Base-by-base conservation (phyloP, 2,329 filamentous ascomycete species). In the Pseudogymnoascus sp. region DNA sequence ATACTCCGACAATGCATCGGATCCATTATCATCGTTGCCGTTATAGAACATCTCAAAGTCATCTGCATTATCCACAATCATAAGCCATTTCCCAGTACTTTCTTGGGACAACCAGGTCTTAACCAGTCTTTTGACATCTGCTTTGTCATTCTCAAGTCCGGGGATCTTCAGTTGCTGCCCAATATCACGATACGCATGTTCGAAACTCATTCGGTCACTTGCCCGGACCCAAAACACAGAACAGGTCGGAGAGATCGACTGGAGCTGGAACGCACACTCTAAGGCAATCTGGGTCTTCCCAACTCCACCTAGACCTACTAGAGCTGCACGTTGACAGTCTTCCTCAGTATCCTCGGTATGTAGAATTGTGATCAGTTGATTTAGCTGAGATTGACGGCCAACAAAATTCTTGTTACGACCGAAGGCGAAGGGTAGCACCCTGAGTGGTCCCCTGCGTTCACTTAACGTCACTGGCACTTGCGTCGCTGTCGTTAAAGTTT, bases 51-150 rank as follows among this genome's bases (percentile, higher is more conserved):
- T 63, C 1, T 73, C 64, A 3, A 60, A 60, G 63, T 81, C 76
- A 63, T 81, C 77, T 11, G 76, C 77, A 61, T 79, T 81, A 63
- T 81, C 78, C n/a, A 81, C 61, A 41, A 81, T 69, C 43, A 81
- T 63, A 1, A 81, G 69, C 79, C 77, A 81, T 1, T 65, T 65
- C 1, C 73, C 70, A 1, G 54, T 65, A n/a, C 37, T 64, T n/a
- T 71, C 68, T 23, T 65, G 36, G 25, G 25, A 61, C 28, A 68
- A 37, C 16, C 23, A 14, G 31, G 34, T 36, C 31, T 65, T 63
- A 6, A 68, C 62, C 31, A 68, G 31, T 41, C 13, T 41, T 60
- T 66, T 67, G 16, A 68, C 25, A 48, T 68, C 65, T 63, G 65
- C 66, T 37, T 67, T 66, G 8, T 62, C 54, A 28, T 66, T 54